These are phyloP conservation scores for Rosa lucieae DNA, from an alignment of 306 rosid species.

Conservation along the genomic window DNA sequence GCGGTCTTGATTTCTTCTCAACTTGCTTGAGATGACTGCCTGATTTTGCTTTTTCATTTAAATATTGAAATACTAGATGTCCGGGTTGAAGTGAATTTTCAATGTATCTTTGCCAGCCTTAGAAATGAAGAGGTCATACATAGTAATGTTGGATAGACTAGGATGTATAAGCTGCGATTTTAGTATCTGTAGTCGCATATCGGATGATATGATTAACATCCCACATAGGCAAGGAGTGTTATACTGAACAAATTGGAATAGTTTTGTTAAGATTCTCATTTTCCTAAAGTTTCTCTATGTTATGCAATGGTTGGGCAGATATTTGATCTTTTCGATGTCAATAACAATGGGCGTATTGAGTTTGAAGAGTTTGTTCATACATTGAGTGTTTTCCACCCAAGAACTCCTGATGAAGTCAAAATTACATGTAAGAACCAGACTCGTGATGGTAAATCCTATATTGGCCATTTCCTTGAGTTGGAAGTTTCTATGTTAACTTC, in stretches of 20 bases:
- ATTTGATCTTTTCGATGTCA: constrained; percentile 58
- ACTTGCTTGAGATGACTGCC: neutral
- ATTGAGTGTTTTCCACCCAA: constrained; percentile 54
- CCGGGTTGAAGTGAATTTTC: too few species aligned
- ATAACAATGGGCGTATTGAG: constrained; percentile 47
- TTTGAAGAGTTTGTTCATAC: constrained; percentile 65
- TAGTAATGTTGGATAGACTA: neutral
- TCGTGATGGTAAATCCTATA: neutral
- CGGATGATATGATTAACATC: neutral
- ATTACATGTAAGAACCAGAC: constrained; percentile 40
- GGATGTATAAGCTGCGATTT: neutral
- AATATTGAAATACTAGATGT: too few species aligned
- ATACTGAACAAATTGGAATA: neutral
- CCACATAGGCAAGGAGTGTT: neutral
- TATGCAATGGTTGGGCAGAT: constrained; percentile 27
- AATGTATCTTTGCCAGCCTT: neutral
- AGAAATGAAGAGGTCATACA: too few species aligned
- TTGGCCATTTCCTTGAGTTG: neutral
- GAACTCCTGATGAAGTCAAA: constrained; percentile 45
- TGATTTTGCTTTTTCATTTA: neutral
- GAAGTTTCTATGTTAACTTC: neutral
- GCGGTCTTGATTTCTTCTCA: neutral
- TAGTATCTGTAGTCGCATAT: neutral
- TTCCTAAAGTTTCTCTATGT: neutral
- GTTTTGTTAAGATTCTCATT: neutral